These are phyloP conservation scores for Neofusicoccum parvum DNA, from an alignment of 2,329 filamentous ascomycete genomes.

Conservation along the genomic window DNA sequence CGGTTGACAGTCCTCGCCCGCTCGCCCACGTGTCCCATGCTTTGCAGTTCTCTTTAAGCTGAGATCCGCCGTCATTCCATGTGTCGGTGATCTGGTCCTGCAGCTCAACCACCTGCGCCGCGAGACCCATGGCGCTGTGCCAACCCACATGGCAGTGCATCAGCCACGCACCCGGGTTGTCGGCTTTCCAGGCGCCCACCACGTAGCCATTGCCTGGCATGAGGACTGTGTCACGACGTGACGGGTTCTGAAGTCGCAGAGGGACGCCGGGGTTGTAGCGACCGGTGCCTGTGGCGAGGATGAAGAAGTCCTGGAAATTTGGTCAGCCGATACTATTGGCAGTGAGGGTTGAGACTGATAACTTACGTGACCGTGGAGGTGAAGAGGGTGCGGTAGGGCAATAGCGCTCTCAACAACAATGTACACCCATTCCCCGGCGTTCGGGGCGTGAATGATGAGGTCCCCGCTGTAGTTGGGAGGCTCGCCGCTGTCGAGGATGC, in stretches of 20 bases:
- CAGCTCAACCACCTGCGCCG: conserved; percentile 52
- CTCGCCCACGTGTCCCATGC: conserved; percentile 3
- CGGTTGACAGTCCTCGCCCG: not conserved
- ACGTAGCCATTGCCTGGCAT: conserved; percentile 58
- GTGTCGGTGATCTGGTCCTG: conserved; percentile 4
- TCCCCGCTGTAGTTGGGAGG: conserved; percentile 36
- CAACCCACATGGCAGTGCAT: conserved; percentile 48
- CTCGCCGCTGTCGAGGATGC: conserved; percentile 37
- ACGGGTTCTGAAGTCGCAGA: conserved; percentile 42
- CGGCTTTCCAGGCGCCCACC: conserved; percentile 55
- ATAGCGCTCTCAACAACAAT: conserved; percentile 30
- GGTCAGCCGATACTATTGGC: not conserved
- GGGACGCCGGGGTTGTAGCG: conserved; percentile 37
- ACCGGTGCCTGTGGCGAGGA: conserved; percentile 39
- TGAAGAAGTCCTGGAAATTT: conserved; percentile 40
- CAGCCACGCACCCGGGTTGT: conserved; percentile 52
- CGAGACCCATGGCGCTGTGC: conserved; percentile 37
- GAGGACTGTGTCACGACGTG: conserved; percentile 51
- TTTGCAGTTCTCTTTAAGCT: not conserved
- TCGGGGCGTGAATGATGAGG: conserved; percentile 16
- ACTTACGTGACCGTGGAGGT: conserved; percentile 40
- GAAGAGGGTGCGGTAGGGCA: conserved; percentile 44
- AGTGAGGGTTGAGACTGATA: too few species aligned
- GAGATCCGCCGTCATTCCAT: not conserved
- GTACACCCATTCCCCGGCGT: conserved; percentile 12